Conservation (phyloP, 208 protist genomes). For the Plasmodiophora brassicae region DNA sequence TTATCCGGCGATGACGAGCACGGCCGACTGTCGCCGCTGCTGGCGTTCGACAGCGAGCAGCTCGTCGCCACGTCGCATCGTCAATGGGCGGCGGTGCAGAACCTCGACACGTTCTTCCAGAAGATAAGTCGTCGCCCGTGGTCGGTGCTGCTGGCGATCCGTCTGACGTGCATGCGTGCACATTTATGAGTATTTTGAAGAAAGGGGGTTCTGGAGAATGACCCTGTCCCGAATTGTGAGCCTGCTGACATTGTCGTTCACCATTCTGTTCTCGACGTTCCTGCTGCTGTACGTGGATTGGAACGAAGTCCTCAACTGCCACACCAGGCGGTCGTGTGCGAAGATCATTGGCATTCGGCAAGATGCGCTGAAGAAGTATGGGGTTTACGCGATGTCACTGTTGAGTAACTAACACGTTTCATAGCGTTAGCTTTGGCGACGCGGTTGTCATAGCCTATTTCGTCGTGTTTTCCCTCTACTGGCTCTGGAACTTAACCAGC, state of each 20-base stretch:
- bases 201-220: slow-evolving; percentile 4
- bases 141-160: background rate
- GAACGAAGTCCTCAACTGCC: slow-evolving; percentile 15
- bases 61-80: no score
- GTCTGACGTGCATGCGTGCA: background rate
- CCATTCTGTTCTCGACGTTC: slow-evolving; percentile 11
- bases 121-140: background rate
- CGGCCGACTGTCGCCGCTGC: no score
- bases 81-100: slow-evolving; percentile 3
- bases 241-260: slow-evolving; percentile 8
- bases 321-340: background rate
- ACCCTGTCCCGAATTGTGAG: background rate
- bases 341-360: background rate
- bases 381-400: background rate
- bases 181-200: slow-evolving; percentile 18
- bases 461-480: slow-evolving; percentile 5
- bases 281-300: slow-evolving; percentile 11
- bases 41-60: no score
- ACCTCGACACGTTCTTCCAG: background rate
- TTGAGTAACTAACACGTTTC: background rate
- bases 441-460: background rate
- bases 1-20: no score
- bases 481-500: background rate
- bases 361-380: background rate
- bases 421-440: no score